Conservation (phyloP, 805 yeast genomes). For the Candida nemodendra region DNA sequence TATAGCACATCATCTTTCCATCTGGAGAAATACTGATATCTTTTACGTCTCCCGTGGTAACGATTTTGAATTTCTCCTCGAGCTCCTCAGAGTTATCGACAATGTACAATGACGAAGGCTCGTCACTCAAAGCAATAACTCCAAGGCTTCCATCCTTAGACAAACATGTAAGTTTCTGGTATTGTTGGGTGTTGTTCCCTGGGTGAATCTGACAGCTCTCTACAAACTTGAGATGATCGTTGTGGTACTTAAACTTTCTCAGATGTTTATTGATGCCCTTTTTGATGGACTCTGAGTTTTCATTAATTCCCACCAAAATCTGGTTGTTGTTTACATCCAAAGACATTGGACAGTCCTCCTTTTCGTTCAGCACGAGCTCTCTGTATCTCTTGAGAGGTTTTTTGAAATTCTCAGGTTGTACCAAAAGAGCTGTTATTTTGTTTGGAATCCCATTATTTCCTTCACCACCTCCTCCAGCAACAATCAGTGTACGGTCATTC, state of each 20-base stretch:
- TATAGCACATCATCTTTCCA: slow-evolving; percentile 62
- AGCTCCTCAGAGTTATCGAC: slow-evolving; percentile 53
- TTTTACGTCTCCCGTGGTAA: slow-evolving; percentile 51
- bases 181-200: slow-evolving; percentile 49
- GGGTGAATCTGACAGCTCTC: slow-evolving; percentile 60
- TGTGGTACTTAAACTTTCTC: slow-evolving; percentile 58
- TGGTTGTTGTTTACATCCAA: slow-evolving; percentile 55
- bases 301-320: slow-evolving; percentile 76
- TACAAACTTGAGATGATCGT: slow-evolving; percentile 59
- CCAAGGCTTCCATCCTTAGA: slow-evolving; percentile 61
- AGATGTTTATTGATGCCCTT: slow-evolving; percentile 68
- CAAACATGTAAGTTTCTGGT: slow-evolving; percentile 60
- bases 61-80: slow-evolving; percentile 52
- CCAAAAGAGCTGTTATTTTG: slow-evolving; percentile 64
- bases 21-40: slow-evolving; percentile 70
- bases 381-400: slow-evolving; percentile 55
- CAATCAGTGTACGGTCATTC: slow-evolving; percentile 56
- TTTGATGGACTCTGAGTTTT: slow-evolving; percentile 55
- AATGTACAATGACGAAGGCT: slow-evolving; percentile 62
- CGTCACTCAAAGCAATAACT: slow-evolving; percentile 64
- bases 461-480: slow-evolving; percentile 96
- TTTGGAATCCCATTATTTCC: slow-evolving; percentile 88
- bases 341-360: slow-evolving; percentile 89
- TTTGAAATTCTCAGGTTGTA: slow-evolving; percentile 51
- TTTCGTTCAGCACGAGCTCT: slow-evolving; percentile 49